Evolutionary conservation across 352 stramenopile species (phyloP), one percentile per base, ranked within the genome.

Genomic region (Pythium sp.): DNA sequence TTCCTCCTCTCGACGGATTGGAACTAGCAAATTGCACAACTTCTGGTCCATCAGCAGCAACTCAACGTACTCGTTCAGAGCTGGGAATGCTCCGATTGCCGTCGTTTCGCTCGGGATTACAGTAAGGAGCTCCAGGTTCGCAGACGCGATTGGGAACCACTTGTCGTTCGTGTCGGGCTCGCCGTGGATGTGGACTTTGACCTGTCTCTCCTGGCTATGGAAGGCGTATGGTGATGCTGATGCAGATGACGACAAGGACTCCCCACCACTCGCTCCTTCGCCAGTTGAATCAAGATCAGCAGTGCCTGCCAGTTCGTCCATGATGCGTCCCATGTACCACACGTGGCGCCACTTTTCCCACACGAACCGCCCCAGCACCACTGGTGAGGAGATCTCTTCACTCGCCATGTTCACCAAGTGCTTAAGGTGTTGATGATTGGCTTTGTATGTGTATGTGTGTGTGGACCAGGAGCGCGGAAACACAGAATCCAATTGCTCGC

Each of bases 321-420:
- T 64, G 22, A 89, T 66, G 18, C 78, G 70, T 8, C 73, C 74
- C 74, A 86, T 77, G 68, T 83, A 89, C 79, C 76, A 86, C 5
- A 81, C 72, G 28, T 57, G 58, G 34, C 66, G 68, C 77, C 81
- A 89, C 32, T 72, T 70, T 47, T 79, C 41, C 77, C 73, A 85
- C 41, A 83, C 72, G 30, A 85, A 76, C 22, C 56, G 65, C n/a
- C 49, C 65, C 5, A 56, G 14, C 12, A 30, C 18, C 12, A 30
- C 18, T 30, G 28, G 49, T 5, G 53, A 22, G 14, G 53, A 22
- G 38, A 46, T 54, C 47, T 49, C 26, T 14, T 46, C 32, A 18
- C 28, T 58, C 47, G 32, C 4, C 61, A 59, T 57, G 7, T 34
- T 41, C 9, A 14, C 14, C 36, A 41, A 14, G 11, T 41, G 15